Conservation (phyloP, 83 land plant genomes). For the Picea mariana region DNA sequence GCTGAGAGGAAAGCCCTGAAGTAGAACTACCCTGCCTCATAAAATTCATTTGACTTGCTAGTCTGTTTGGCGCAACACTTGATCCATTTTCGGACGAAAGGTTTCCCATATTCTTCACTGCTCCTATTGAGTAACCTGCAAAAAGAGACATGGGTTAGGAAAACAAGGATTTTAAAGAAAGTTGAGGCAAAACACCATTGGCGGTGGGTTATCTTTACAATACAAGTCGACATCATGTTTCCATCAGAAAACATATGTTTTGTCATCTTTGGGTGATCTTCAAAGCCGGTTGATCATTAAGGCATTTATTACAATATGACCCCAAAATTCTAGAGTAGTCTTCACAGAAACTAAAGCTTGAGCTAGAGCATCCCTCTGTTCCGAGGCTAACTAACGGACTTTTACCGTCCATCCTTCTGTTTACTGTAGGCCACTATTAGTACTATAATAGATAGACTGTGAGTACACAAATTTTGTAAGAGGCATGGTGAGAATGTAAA, state of each 20-base stretch:
- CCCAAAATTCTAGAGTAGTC: no score
- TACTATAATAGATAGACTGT: no score
- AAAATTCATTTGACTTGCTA: slow-evolving; percentile 36
- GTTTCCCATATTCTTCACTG: slow-evolving; percentile 16
- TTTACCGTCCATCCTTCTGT: no score
- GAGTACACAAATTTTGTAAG: no score
- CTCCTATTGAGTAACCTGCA: slow-evolving; percentile 18
- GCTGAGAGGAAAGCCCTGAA: slow-evolving; percentile 40
- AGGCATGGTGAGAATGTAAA: no score
- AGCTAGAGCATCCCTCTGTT: no score
- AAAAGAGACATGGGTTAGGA: slow-evolving; percentile 1
- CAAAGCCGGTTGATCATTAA: not conserved
- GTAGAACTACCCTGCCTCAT: slow-evolving; percentile 32
- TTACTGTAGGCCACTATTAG: no score
- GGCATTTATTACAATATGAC: not conserved
- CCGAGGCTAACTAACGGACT: no score
- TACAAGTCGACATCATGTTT: not conserved
- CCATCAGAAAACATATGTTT: not conserved
- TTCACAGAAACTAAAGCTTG: no score
- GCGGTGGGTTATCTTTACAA: not conserved
- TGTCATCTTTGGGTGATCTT: not conserved
- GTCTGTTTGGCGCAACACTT: slow-evolving; percentile 23
- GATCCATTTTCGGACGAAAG: not conserved
- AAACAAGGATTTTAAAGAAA: not conserved
- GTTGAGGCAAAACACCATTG: not conserved